A percentile compares a stretch with the other conserved stretches of the same genome.
Conservation (phyloP, 768 basidiomycete species). For the Trametes maxima region DNA sequence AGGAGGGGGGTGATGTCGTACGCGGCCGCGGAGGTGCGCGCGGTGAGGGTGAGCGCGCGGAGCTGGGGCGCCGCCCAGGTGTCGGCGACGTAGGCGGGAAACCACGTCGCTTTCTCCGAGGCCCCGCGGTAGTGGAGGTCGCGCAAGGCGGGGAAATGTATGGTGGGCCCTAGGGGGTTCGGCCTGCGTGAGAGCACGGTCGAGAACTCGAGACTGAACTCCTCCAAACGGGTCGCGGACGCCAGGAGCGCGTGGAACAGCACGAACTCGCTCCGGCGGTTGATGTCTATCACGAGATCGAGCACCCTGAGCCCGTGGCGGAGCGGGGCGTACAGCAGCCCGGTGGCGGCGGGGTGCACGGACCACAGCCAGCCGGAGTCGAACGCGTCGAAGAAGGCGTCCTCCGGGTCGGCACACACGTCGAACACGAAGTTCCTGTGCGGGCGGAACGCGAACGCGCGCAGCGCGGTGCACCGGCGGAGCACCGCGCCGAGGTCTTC, state of each 20-base stretch:
- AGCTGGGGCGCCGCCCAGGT: background rate
- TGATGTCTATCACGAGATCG: background rate
- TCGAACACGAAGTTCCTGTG: background rate
- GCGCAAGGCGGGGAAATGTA: background rate
- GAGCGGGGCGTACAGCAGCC: background rate
- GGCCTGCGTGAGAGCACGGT: background rate
- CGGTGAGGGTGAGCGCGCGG: background rate
- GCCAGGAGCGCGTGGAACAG: background rate
- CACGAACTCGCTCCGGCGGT: background rate
- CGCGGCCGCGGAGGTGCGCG: background rate
- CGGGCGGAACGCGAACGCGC: background rate
- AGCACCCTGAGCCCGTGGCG: background rate
- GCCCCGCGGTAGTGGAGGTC: background rate
- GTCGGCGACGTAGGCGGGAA: background rate
- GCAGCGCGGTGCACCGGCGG: background rate
- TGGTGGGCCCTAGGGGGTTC: background rate
- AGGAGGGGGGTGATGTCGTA: background rate
- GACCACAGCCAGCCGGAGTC: background rate
- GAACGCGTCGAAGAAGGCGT: background rate
- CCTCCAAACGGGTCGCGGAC: background rate
- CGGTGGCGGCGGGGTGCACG: background rate
- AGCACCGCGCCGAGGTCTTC: conserved; percentile 2
- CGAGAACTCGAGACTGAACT: background rate
- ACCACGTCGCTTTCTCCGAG: background rate
- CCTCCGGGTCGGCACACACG: background rate